Evolutionary conservation across 2,329 filamentous ascomycete species (phyloP), one percentile per base, ranked within the genome.

Genomic region (Aspergillus latus): DNA sequence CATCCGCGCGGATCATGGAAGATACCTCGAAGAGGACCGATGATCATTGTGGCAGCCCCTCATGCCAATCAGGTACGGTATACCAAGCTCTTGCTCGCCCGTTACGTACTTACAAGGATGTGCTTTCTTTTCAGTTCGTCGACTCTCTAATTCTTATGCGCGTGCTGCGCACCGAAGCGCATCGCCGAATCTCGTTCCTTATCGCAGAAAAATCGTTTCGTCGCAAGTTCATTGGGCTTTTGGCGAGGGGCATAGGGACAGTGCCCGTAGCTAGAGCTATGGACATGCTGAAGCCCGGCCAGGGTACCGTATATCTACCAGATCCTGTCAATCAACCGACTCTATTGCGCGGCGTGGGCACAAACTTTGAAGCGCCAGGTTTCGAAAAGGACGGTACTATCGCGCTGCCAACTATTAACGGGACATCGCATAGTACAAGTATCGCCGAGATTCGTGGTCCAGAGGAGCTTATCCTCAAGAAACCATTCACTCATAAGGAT

Each of bases 161-260:
- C 62, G 91, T 92, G 11, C 84, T 97, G 56, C 89, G 90, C 62
- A 88, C 85, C 69, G 92, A 97, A 77, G 88, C 92, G 53, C 87
- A 88, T 63, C 89, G 94, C 64, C 90, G 94, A 52, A 90, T 96
- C 57, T 91, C 92, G 51, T 92, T 96, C 69, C 84, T 99, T 49
- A 94, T 96, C 59, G 94, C 94, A 21, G 92, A 95, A 66, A 97
- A 97, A 72, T 97, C 92, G 2, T 95, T 97, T 76, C 86, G 90
- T 67, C 87, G 93, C 66, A 84, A 77, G 71, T 96, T 97, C 70
- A 92, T 99, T 67, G 94, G 94, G 42, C 88, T 88, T 79, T 84
- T 90, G 62, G 92, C 94, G 28, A 84, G 89, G 51, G 85, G 90
- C 71, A 89, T 92, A 49, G 93, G 94, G 37, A 89, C 91, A 5